phyloP scores from a whole-genome alignment of 2,329 filamentous ascomycete genomes.

The Dactylonectria estremocensis region DNA sequence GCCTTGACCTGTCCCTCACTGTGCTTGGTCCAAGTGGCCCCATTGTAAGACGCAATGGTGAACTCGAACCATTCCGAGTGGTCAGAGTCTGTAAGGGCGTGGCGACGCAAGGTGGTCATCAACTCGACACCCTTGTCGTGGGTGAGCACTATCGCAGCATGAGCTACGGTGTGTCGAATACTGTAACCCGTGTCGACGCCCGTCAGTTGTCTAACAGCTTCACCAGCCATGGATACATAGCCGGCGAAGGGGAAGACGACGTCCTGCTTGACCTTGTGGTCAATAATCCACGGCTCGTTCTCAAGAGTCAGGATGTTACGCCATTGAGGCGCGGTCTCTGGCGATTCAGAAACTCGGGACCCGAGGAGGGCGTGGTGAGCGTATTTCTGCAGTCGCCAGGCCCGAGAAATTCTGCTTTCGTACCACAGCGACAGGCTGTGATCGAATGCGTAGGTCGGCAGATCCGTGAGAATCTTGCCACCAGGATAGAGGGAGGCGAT shows the following conservation, averaged over 20 bases:
- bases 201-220: slow-evolving; percentile 43
- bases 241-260: slow-evolving; percentile 59
- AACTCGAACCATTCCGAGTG: slow-evolving; percentile 53
- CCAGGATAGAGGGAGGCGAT: neutral
- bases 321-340: slow-evolving; percentile 39
- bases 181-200: slow-evolving; percentile 39
- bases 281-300: slow-evolving; percentile 58
- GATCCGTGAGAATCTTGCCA: slow-evolving; percentile 35
- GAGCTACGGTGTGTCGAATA: slow-evolving; percentile 41
- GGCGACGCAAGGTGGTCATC: slow-evolving; percentile 49
- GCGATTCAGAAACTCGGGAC: slow-evolving; percentile 31
- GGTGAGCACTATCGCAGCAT: slow-evolving; percentile 49
- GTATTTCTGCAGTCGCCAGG: slow-evolving; percentile 27
- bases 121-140: slow-evolving; percentile 49
- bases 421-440: slow-evolving; percentile 26
- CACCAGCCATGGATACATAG: slow-evolving; percentile 52
- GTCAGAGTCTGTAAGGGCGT: slow-evolving; percentile 40
- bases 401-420: slow-evolving; percentile 26
- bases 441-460: slow-evolving; percentile 54
- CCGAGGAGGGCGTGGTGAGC: slow-evolving; percentile 43
- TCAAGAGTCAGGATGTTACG: slow-evolving; percentile 42
- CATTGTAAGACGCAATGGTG: slow-evolving; percentile 43
- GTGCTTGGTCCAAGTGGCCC: slow-evolving; percentile 44
- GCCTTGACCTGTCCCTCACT: slow-evolving; percentile 28
- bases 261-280: slow-evolving; percentile 61